Conservation (phyloP, 441 rosid genomes). For the Syzygium syzygioides region DNA sequence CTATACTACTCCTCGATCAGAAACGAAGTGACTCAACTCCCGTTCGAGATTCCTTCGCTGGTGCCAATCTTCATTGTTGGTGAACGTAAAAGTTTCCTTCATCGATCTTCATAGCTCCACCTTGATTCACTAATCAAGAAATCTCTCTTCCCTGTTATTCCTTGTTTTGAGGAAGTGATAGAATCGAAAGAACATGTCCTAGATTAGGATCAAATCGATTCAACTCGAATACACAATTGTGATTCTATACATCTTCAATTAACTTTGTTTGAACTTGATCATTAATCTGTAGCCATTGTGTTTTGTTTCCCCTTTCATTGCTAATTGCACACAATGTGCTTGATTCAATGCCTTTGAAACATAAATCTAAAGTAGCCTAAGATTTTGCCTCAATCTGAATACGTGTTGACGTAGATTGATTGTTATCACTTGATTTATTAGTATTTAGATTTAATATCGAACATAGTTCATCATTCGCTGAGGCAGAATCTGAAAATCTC, state of each 20-base stretch:
- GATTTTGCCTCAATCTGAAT: not conserved
- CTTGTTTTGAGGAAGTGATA: not conserved
- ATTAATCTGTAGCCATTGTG: not conserved
- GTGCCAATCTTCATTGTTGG: not conserved
- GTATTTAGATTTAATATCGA: not conserved
- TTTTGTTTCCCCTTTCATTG: not conserved
- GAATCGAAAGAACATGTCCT: not conserved
- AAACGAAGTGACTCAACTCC: not conserved
- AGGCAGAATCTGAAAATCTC: not conserved
- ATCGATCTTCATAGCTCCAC: not conserved
- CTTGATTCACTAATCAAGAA: not conserved
- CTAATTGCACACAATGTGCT: not conserved
- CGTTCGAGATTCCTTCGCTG: not conserved
- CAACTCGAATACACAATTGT: not conserved
- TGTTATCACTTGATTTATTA: not conserved
- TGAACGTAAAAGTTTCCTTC: not conserved
- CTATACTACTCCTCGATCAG: not conserved
- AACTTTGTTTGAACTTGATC: not conserved
- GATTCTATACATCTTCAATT: not conserved
- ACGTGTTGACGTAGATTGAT: accelerated
- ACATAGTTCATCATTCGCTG: not conserved
- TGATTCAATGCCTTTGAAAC: not conserved
- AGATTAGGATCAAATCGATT: not conserved
- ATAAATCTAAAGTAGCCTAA: not conserved
- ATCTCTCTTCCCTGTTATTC: not conserved